phyloP scores from a whole-genome alignment of 2,329 filamentous ascomycete genomes.

The Beauveria caledonica region DNA sequence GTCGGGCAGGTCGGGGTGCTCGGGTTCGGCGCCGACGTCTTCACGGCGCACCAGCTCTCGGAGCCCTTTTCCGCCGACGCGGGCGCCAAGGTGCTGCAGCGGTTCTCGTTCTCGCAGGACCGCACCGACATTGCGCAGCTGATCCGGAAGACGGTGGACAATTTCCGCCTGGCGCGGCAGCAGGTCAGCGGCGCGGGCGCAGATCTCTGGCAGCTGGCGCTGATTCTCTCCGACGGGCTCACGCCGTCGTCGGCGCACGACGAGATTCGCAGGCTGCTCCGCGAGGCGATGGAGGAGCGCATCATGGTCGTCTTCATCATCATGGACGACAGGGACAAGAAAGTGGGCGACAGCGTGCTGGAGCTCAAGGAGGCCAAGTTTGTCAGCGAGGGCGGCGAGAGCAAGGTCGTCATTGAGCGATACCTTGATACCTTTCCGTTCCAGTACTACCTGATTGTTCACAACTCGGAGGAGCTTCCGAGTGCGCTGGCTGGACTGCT shows the following conservation, averaged over 20 bases:
- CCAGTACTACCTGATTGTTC: conserved; percentile 90
- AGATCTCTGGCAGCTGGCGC: conserved; percentile 90
- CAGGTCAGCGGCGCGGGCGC: conserved; percentile 41
- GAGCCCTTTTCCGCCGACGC: conserved; percentile 68
- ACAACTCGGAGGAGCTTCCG: conserved; percentile 84
- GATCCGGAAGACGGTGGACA: conserved; percentile 66
- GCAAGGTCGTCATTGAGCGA: conserved; percentile 71
- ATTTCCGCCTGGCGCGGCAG: conserved; percentile 70
- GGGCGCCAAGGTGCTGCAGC: conserved; percentile 74
- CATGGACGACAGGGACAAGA: conserved; percentile 58
- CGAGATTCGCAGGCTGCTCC: conserved; percentile 69
- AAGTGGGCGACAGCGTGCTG: conserved; percentile 60
- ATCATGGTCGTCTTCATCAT: conserved; percentile 99
- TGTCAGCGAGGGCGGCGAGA: conserved; percentile 54
- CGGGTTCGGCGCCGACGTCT: conserved; percentile 77
- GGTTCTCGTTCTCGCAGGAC: conserved; percentile 77
- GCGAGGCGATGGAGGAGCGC: conserved; percentile 82
- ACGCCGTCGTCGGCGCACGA: conserved; percentile 78
- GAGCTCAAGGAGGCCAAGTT: conserved; percentile 86
- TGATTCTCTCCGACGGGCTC: conserved; percentile 89
- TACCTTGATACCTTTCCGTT: conserved; percentile 97
- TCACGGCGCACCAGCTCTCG: conserved; percentile 78
- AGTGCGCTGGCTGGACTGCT: conserved; percentile 78
- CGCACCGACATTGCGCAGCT: conserved; percentile 79
- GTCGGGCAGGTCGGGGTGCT: conserved; percentile 88